phyloP scores from a whole-genome alignment of 192 early-diverging fungal species.

The Glomus cerebriforme region DNA sequence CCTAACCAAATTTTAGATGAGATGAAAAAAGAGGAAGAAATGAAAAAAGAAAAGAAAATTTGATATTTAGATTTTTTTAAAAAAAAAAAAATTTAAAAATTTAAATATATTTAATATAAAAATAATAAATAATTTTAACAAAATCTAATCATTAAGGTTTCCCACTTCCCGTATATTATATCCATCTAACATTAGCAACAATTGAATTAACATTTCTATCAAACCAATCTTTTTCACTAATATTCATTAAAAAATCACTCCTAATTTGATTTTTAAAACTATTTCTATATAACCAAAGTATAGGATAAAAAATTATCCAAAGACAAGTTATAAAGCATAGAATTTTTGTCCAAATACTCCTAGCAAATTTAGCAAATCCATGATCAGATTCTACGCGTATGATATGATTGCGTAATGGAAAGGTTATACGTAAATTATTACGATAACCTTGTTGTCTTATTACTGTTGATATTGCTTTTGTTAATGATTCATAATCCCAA shows the following conservation, averaged over 20 bases:
- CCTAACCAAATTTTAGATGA: not conserved
- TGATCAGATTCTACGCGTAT: conserved; percentile 37
- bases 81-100: not conserved
- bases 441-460: conserved; percentile 40
- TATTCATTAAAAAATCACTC: conserved; percentile 43
- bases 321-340: conserved; percentile 36
- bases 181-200: conserved; percentile 6
- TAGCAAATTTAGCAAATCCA: conserved; percentile 36
- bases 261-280: conserved; percentile 34
- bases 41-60: not conserved
- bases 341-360: conserved; percentile 34
- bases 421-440: conserved; percentile 42
- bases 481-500: conserved; percentile 45
- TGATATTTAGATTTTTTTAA: not conserved
- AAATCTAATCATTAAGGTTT: too few species aligned
- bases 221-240: conserved; percentile 37
- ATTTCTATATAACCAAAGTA: conserved; percentile 39
- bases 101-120: not conserved
- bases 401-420: conserved; percentile 37
- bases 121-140: not conserved
- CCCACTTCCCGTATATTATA: not conserved
- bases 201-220: not conserved
- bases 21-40: not conserved
- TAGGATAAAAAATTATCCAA: conserved; percentile 39
- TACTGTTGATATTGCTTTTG: conserved; percentile 37